Conservation (phyloP, 225 moss, liverwort and hornwort genomes). For the Pseudisothecium myosuroides region DNA sequence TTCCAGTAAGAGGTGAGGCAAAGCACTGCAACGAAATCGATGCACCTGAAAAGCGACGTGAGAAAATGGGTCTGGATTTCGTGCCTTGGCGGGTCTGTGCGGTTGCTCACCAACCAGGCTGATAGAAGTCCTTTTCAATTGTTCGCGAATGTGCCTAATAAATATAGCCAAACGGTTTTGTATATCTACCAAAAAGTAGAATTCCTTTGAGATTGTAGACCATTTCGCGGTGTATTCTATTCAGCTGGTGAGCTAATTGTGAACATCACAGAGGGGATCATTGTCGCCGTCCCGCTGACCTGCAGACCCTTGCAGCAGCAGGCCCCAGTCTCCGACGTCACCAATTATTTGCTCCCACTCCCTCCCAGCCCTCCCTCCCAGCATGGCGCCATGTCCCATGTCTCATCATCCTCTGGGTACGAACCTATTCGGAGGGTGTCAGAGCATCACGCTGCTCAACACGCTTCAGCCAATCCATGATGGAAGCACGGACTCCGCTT, state of each 20-base stretch:
- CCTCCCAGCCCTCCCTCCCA: background rate
- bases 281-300: background rate
- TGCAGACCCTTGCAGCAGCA: background rate
- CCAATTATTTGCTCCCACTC: background rate
- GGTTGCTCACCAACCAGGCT: background rate
- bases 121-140: background rate
- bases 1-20: background rate
- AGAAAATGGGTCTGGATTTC: background rate
- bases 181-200: background rate
- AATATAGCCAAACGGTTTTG: background rate
- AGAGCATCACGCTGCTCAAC: constrained; percentile 2
- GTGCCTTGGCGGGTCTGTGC: background rate
- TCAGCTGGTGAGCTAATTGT: too few species aligned
- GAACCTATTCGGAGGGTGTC: background rate
- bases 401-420: background rate
- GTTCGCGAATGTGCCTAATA: background rate
- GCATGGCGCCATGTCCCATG: background rate
- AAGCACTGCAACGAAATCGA: background rate
- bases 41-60: background rate
- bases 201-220: background rate
- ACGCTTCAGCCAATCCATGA: background rate
- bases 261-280: background rate
- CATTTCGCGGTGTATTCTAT: background rate
- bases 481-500: background rate
- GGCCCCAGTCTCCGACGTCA: background rate